Conservation (phyloP, 345 rosid genomes). For the Aquilaria sinensis region DNA sequence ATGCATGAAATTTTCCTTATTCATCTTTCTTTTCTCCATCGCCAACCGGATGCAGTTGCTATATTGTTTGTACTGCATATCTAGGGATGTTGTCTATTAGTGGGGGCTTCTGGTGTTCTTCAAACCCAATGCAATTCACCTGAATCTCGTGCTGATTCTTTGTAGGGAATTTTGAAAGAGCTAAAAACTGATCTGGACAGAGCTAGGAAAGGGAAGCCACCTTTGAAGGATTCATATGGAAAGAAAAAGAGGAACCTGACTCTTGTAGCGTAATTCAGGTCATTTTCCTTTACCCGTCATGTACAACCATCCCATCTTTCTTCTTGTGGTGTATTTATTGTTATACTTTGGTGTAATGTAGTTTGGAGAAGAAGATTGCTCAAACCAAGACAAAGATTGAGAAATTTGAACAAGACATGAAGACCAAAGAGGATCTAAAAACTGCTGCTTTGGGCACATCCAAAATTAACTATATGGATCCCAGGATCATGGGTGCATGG, state of each 20-base stretch:
- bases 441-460: constrained; percentile 94
- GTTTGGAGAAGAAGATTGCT: constrained; percentile 68
- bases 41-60: too few species aligned
- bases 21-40: too few species aligned
- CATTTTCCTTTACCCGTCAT: constrained; percentile 8
- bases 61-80: too few species aligned
- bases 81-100: too few species aligned
- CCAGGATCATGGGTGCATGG: constrained; percentile 98
- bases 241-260: constrained; percentile 70
- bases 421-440: constrained; percentile 82
- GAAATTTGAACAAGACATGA: constrained; percentile 66
- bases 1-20: too few species aligned
- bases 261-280: constrained; percentile 63
- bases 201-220: constrained; percentile 89
- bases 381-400: constrained; percentile 61
- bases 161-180: constrained; percentile 58
- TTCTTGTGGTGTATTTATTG: background rate
- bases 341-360: constrained; percentile 19
- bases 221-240: constrained; percentile 73
- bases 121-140: constrained; percentile 1
- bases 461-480: constrained; percentile 91
- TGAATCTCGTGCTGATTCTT: constrained; percentile 13
- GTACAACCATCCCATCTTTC: too few species aligned
- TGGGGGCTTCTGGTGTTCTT: background rate
- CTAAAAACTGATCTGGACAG: constrained; percentile 68